phyloP scores from a whole-genome alignment of 2,329 filamentous ascomycete genomes.

The Penicillium sp. region DNA sequence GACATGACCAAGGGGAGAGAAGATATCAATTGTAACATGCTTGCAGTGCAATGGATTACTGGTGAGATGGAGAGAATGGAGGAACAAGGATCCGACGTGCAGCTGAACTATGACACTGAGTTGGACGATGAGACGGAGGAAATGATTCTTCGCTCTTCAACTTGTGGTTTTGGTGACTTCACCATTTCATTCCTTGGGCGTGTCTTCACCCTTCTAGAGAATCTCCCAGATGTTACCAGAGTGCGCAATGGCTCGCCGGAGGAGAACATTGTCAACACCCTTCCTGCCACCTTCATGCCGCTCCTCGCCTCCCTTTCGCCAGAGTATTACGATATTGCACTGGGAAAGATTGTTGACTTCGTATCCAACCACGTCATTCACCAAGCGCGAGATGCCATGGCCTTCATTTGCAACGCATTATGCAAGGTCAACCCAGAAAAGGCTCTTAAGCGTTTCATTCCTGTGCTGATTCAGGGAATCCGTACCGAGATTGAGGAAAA shows the following conservation, averaged over 20 bases:
- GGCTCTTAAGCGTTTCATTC: conserved; percentile 84
- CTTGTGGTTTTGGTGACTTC: conserved; percentile 90
- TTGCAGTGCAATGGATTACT: conserved; percentile 92
- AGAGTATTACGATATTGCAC: conserved; percentile 85
- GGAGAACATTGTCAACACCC: conserved; percentile 93
- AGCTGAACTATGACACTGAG: conserved; percentile 81
- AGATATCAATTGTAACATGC: conserved; percentile 68
- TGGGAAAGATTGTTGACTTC: conserved; percentile 91
- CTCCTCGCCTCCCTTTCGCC: conserved; percentile 88
- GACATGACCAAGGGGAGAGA: conserved; percentile 71
- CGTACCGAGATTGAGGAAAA: conserved; percentile 97
- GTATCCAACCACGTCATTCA: conserved; percentile 93
- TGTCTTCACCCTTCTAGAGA: conserved; percentile 93
- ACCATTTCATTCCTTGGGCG: conserved; percentile 86
- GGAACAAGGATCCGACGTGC: conserved; percentile 76
- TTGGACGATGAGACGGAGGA: conserved; percentile 84
- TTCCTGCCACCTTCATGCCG: conserved; percentile 88
- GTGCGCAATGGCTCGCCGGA: conserved; percentile 89
- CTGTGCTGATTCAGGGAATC: conserved; percentile 86
- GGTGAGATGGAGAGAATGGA: conserved; percentile 94
- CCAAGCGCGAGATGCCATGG: conserved; percentile 95
- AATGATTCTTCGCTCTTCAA: conserved; percentile 86
- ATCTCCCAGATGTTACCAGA: conserved; percentile 85
- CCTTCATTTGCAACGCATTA: conserved; percentile 93
- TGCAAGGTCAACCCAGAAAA: conserved; percentile 96